A percentile compares a stretch with the other conserved stretches of the same genome.
Evolutionary conservation across 306 rosid species (phyloP).

Genomic region (Chamaecrista fasciculata): DNA sequence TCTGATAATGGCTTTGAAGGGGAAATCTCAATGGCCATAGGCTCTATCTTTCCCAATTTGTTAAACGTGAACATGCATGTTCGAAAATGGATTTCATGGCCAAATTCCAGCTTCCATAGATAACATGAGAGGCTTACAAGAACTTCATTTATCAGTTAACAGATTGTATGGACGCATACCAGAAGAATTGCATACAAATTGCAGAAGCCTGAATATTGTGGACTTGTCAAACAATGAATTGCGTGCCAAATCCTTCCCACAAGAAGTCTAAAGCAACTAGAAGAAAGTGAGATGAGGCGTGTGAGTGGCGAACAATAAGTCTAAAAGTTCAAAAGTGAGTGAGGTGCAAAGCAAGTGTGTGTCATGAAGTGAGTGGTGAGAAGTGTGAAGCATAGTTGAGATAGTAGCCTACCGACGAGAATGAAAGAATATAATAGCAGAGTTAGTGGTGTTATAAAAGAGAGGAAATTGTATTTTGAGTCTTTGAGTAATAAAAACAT

Average conservation of each 20-base stretch:
- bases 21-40: conserved; percentile 2
- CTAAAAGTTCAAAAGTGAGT: too few relatives aligned
- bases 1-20: conserved; percentile 15
- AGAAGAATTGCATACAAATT: not conserved
- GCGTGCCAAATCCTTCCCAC: not conserved
- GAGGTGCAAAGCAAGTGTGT: too few relatives aligned
- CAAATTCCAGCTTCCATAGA: conserved; percentile 22
- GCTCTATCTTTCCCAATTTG: not conserved
- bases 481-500: too few relatives aligned
- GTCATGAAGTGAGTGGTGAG: too few relatives aligned
- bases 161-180: conserved; percentile 5
- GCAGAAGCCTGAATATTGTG: not conserved
- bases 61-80: conserved; percentile 33
- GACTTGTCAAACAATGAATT: conserved; percentile 18
- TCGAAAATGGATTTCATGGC: conserved; percentile 7
- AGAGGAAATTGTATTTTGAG: too few relatives aligned
- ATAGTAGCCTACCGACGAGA: too few relatives aligned
- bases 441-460: too few relatives aligned
- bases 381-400: too few relatives aligned
- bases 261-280: too few relatives aligned
- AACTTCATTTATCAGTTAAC: conserved; percentile 19
- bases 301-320: too few relatives aligned
- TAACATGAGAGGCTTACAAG: not conserved
- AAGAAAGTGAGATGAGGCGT: too few relatives aligned
- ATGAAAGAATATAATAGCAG: too few relatives aligned